Evolutionary conservation across 345 rosid genomes (phyloP).

Genomic region (Cardamine occulta): DNA sequence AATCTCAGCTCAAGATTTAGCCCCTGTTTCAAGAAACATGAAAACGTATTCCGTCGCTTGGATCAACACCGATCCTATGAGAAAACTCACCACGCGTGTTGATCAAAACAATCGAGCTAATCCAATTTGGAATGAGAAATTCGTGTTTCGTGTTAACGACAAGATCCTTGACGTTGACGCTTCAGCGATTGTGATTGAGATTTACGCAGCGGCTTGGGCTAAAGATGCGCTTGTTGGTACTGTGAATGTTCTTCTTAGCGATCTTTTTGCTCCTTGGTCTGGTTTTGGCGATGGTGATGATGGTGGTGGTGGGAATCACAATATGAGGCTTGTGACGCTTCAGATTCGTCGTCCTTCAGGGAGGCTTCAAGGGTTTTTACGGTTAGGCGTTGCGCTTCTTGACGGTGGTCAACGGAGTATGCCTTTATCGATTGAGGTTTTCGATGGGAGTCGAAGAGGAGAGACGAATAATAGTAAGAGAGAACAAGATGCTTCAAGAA

Average conservation of each 20-base stretch:
- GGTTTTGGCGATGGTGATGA: conserved; percentile 33
- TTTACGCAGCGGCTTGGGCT: conserved; percentile 88
- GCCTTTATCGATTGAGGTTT: conserved; percentile 61
- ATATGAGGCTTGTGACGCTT: conserved; percentile 52
- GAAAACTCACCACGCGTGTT: conserved; percentile 71
- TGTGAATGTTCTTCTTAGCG: conserved; percentile 61
- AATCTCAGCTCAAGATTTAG: conserved; percentile 81
- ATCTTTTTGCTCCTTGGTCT: conserved; percentile 53
- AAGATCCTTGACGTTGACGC: conserved; percentile 59
- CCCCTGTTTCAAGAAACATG: conserved; percentile 72
- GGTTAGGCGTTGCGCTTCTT: conserved; percentile 69
- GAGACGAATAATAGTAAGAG: background rate
- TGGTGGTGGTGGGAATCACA: conserved; percentile 35
- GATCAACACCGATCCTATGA: conserved; percentile 66
- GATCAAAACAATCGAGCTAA: conserved; percentile 67
- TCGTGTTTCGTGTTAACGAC: conserved; percentile 77
- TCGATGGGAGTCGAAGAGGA: conserved; percentile 37
- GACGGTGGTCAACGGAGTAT: conserved; percentile 76
- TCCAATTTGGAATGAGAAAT: conserved; percentile 90
- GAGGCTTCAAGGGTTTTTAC: conserved; percentile 84
- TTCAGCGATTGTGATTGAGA: conserved; percentile 68
- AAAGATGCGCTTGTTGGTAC: conserved; percentile 74
- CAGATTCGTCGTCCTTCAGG: conserved; percentile 84
- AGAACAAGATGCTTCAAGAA: background rate
- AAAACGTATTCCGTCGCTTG: conserved; percentile 82